Evolutionary conservation across 345 rosid genomes (phyloP), one percentile per base, ranked within the genome.

Genomic region (Pugionium cornutum): DNA sequence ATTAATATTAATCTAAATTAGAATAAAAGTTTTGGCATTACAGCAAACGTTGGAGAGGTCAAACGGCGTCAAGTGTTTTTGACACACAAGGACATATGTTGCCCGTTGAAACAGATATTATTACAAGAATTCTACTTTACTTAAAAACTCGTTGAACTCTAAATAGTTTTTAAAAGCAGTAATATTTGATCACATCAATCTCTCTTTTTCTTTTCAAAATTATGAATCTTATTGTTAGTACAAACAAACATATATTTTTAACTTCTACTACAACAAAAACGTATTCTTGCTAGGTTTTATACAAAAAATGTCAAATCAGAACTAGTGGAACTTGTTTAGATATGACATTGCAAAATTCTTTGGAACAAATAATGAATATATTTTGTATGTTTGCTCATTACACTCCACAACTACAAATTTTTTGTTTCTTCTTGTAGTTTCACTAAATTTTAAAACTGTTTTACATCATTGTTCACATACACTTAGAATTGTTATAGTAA

Each of bases 91-190:
- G n/a, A n/a, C 43, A 55, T 32, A 7, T 7, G 40, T 50, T 58
- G 43, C 36, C 76, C 67, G 68, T 73, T 73, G 52, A 45, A 66
- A 60, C 36, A 60, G 6, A 2, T 1, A 53, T 60, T n/a, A 53
- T 53, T 31, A 66, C 65, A 67, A 73, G 63, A 45, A 59, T 39
- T 60, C 68, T 4, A 52, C 67, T 73, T 52, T 66, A 53, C 30
- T 45, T 66, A 25, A 39, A 51, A 56, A 51, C 76, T 66, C 72
- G 67, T 73, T 73, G 63, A 73, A 73, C 40, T 47, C 40, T 10
- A 33, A 73, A 59, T 67, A 58, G 51, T 60, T 50, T 50, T 31
- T 41, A 41, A 64, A 72, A 72, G 53, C 53, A 49, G 6, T 56
- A 18, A 57, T 52, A 51, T 34, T 18, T 44, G 48, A 66, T 73